Conservation (phyloP, 441 rosid genomes). For the Jatropha multifida region DNA sequence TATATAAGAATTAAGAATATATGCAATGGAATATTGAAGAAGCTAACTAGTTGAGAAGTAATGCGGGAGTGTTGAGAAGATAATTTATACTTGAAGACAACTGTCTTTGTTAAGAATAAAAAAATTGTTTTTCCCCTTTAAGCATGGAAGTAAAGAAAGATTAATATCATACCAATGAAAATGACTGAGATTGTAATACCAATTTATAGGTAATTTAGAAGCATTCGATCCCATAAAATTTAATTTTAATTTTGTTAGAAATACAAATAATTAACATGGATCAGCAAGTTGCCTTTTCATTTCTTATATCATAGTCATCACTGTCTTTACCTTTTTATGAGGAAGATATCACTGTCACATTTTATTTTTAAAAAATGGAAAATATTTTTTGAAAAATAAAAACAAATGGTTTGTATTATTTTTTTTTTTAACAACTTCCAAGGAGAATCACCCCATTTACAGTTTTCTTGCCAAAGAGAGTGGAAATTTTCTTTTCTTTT, state of each 20-base stretch:
- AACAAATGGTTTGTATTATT: background rate
- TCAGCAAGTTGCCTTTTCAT: constrained; percentile 10
- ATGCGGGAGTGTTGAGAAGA: constrained; percentile 5
- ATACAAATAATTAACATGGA: background rate
- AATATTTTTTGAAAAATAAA: no score
- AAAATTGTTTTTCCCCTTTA: constrained; percentile 31
- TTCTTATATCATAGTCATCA: constrained; percentile 14
- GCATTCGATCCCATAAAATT: background rate
- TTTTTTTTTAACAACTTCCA: background rate
- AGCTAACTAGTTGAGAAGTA: constrained; percentile 9
- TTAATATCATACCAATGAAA: constrained; percentile 20
- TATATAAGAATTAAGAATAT: no score
- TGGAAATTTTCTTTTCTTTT: background rate
- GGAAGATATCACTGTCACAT: constrained; percentile 8
- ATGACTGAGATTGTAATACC: constrained; percentile 12
- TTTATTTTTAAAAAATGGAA: background rate
- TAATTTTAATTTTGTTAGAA: background rate
- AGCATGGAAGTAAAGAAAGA: constrained; percentile 25
- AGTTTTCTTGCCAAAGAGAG: constrained; percentile 9
- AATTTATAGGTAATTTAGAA: background rate
- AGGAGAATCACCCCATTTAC: constrained; percentile 5
- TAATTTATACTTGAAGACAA: constrained; percentile 39
- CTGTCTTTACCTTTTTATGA: constrained; percentile 5
- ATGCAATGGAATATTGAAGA: background rate
- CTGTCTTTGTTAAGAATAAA: constrained; percentile 43